Conservation (phyloP, 1,139 yeast genomes). For the Meyerozyma smithsonii region DNA sequence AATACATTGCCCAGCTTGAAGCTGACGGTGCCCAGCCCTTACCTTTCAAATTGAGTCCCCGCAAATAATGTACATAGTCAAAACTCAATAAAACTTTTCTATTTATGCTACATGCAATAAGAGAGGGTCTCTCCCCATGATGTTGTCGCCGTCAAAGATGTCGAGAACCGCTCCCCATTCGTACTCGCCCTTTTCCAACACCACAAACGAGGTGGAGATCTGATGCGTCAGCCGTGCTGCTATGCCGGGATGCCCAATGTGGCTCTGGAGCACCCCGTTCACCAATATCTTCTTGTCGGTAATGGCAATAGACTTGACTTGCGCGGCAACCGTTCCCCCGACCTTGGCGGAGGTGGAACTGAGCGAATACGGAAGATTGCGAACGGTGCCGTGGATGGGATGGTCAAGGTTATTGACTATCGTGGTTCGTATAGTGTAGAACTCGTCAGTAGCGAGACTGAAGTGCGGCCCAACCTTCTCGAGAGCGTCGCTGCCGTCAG, state of each 20-base stretch:
- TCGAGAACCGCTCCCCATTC: constrained; percentile 78
- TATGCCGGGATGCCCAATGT: constrained; percentile 34
- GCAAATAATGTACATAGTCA: constrained; percentile 11
- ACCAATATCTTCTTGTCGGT: constrained; percentile 51
- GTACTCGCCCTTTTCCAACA: constrained; percentile 67
- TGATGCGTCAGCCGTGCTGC: constrained; percentile 36
- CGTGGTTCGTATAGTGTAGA: constrained; percentile 44
- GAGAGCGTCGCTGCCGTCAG: constrained; percentile 6
- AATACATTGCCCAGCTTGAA: constrained; percentile 39
- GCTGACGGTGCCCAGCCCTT: constrained; percentile 47
- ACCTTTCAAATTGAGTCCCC: constrained; percentile 37
- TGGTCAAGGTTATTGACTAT: constrained; percentile 41
- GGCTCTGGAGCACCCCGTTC: constrained; percentile 63
- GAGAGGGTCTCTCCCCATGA: constrained; percentile 30
- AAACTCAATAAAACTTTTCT: constrained; percentile 2
- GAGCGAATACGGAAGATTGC: constrained; percentile 56
- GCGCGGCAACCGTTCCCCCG: constrained; percentile 10
- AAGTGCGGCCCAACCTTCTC: constrained; percentile 16
- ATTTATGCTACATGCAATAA: constrained; percentile 5
- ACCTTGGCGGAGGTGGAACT: constrained; percentile 10
- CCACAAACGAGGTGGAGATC: constrained; percentile 50
- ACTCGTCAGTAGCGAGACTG: constrained; percentile 36
- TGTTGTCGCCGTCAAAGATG: constrained; percentile 21
- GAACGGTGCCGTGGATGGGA: constrained; percentile 50
- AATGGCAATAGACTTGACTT: constrained; percentile 19